Conservation (phyloP, 345 rosid genomes). For the Camelina neglecta region DNA sequence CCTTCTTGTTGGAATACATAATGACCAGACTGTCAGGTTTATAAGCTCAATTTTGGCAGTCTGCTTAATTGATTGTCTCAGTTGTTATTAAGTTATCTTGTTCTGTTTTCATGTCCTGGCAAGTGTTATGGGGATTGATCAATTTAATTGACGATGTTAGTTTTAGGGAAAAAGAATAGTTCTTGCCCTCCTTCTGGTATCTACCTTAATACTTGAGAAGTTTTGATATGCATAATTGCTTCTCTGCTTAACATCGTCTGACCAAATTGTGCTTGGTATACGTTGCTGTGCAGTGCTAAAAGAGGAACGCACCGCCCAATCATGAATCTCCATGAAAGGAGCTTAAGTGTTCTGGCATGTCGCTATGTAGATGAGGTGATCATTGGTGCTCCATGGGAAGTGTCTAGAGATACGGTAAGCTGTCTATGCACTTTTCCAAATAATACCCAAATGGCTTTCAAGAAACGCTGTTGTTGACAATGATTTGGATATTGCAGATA, state of each 20-base stretch:
- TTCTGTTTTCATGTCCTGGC: neutral
- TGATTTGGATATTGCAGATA: conserved; percentile 52
- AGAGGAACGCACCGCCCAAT: conserved; percentile 76
- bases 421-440: conserved; percentile 5
- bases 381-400: conserved; percentile 97
- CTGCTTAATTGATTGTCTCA: conserved; percentile 6
- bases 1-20: conserved; percentile 85
- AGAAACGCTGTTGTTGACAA: conserved; percentile 5
- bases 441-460: neutral
- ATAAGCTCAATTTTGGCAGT: conserved; percentile 11
- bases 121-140: conserved; percentile 3
- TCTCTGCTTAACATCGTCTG: conserved; percentile 15
- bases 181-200: neutral
- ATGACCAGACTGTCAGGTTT: conserved; percentile 87
- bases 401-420: conserved; percentile 85
- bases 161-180: conserved; percentile 12
- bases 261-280: conserved; percentile 20
- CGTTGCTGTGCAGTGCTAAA: conserved; percentile 60
- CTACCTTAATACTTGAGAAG: neutral
- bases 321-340: conserved; percentile 93
- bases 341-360: conserved; percentile 87
- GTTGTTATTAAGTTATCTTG: conserved; percentile 5
- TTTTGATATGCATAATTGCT: conserved; percentile 10
- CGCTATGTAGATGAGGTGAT: conserved; percentile 98
- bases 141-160: conserved; percentile 9